Evolutionary conservation across 192 early-diverging fungal species (phyloP), one percentile per base, ranked within the genome.

Genomic region (Coemansia sp.): DNA sequence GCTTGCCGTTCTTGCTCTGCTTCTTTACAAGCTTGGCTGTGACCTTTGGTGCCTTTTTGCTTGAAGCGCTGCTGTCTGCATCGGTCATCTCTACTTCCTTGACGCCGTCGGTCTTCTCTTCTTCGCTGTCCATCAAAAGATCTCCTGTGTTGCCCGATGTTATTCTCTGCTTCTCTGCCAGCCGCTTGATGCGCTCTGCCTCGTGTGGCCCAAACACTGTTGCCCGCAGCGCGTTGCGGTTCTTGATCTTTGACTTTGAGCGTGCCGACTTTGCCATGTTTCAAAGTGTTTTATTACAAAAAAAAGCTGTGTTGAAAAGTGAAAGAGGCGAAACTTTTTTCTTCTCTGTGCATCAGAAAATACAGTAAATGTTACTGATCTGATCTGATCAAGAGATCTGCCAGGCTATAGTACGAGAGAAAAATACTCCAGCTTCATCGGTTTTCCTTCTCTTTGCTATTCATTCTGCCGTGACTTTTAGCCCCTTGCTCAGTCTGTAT

Each of bases 191-290:
- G 44, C 75, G 75, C 58, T 58, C 75, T 5, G 65, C 70, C 59
- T 78, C 75, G 33, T 41, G 50, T 11, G 74, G 68, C 14, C 68
- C 74, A 77, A 71, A 77, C 61, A 77, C 57, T 6, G 59, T 59
- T 34, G 45, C 69, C 30, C 74, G 74, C 56, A 66, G 56, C 1
- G 40, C 31, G 55, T 77, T 77, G 53, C 74, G 74, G 57, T 67
- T 71, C 50, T 61, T 61, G 31, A 77, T 77, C 58, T 56, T 67
- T 55, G 68, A 67, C 61, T 77, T 77, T 71, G 74, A 77, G 38
- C 74, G 74, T 9, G 47, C 54, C 17, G 74, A 77, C 61, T 67
- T 71, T 63, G 40, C 74, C 74, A 77, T 77, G 19, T 19, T 14
- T 19, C 25, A 17, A 36, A 53, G 44, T 33, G 2, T 48, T 31